Base-by-base conservation (phyloP, 306 rosid genomes). In the Cotoneaster glaucophyllus region DNA sequence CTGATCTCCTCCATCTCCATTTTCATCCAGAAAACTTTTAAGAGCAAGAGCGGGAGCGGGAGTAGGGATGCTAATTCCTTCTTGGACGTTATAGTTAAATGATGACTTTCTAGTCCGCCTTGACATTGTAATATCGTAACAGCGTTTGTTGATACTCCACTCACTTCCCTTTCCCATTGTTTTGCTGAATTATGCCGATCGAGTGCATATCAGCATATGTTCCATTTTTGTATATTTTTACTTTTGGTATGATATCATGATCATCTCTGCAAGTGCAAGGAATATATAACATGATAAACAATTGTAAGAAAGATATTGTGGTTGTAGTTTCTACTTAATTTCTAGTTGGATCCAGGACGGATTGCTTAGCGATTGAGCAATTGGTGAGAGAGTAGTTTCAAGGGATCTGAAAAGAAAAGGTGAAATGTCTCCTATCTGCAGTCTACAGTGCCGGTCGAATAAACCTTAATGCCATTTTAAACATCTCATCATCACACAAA, bases 61-160 rank as follows among this genome's bases (percentile, higher is more conserved):
- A 57, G 29, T 6, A 57, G 63, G 63, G 29, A 22, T 41, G 29
- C 54, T 48, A 48, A 10, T 41, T 37, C 13, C 71, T 45, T 45
- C 31, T 48, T 48, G 29, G 63, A 57, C 29, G 14, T 5, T 13
- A 61, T 13, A 14, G 28, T 61, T 6, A 61, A 61, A 45, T 72
- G 84, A 84, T 17, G 54, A 48, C 72, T 84, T 93, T 85, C 98
- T 87, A 25, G 98, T 93, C 85, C 98, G 90, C 80, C 77, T 87
- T 48, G 98, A 93, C 98, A 87, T 90, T 67, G 86, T 86, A 68
- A 93, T 89, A 73, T 90, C 98, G 54, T 83, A 93, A 52, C 68
- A 87, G 77, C 56, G 96, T 75, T 84, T 89, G 78, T 52, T 63
- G 54, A 78, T 24, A 21, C 82, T 78, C 62, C 84, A 74, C 39